These are phyloP conservation scores for Tricholomella constricta DNA, from an alignment of 768 basidiomycete genomes.

Conservation along the genomic window DNA sequence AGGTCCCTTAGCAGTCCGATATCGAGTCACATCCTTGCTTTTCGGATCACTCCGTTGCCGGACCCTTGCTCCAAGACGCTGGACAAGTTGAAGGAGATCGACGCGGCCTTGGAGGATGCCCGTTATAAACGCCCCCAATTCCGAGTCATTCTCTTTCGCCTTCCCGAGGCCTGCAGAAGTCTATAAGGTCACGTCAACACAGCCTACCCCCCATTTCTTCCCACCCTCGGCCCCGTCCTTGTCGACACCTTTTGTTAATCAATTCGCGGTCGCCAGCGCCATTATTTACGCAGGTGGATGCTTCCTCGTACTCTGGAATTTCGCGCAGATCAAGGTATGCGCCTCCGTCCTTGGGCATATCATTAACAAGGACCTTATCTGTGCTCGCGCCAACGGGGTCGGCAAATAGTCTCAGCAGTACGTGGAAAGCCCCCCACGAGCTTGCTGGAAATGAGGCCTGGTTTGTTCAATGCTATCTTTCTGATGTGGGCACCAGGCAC, in stretches of 20 bases:
- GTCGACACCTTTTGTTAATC: neutral
- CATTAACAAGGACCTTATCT: too few species aligned
- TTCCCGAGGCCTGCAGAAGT: neutral
- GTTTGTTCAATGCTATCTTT: constrained; percentile 43
- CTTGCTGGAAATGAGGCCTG: constrained; percentile 45
- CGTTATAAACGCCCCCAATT: too few species aligned
- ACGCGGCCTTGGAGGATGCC: too few species aligned
- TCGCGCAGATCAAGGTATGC: constrained; percentile 38
- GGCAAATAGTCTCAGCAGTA: constrained; percentile 47
- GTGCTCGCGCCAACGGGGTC: constrained; percentile 45
- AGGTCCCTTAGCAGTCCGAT: neutral
- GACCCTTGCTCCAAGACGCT: too few species aligned
- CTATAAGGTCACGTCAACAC: neutral
- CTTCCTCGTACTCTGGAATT: too few species aligned
- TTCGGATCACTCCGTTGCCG: too few species aligned
- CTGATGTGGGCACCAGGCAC: too few species aligned
- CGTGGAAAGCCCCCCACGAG: constrained; percentile 46
- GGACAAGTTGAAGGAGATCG: too few species aligned
- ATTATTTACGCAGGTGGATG: too few species aligned
- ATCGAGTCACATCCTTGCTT: too few species aligned
- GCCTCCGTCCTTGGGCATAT: constrained; percentile 48
- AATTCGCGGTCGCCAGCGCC: constrained; percentile 19
- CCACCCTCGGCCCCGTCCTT: constrained; percentile 11
- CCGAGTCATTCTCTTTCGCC: too few species aligned
- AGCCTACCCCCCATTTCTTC: constrained; percentile 19